phyloP scores from a whole-genome alignment of 805 yeast species.

The Yarrowia alimentaria region DNA sequence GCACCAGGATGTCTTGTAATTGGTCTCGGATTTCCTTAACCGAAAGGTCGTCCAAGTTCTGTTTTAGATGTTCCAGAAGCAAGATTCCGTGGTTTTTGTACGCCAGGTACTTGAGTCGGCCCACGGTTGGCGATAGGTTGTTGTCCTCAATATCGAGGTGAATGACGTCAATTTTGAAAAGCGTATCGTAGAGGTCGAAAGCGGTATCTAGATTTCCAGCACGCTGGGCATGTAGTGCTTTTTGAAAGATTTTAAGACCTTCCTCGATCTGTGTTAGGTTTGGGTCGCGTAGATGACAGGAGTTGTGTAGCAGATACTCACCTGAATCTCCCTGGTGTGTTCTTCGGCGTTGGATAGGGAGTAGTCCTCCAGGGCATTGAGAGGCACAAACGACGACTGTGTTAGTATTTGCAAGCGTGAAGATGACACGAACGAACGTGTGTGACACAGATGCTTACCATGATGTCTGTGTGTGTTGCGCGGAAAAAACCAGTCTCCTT shows the following conservation, averaged over 20 bases:
- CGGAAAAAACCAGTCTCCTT: no score
- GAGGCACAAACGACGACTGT: slow-evolving; percentile 71
- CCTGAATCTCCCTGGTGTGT: slow-evolving; percentile 86
- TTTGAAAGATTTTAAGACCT: slow-evolving; percentile 71
- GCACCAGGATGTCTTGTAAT: slow-evolving; percentile 52
- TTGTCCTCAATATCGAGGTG: slow-evolving; percentile 33
- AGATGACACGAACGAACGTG: no score
- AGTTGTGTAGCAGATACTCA: slow-evolving; percentile 34
- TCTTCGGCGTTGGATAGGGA: slow-evolving; percentile 70
- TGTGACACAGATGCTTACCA: not conserved
- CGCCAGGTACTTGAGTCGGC: slow-evolving; percentile 70
- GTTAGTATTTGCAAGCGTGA: no score
- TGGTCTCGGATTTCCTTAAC: slow-evolving; percentile 38
- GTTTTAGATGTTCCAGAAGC: slow-evolving; percentile 47
- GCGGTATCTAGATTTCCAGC: slow-evolving; percentile 51
- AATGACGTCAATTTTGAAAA: slow-evolving; percentile 70
- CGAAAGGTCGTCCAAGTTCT: slow-evolving; percentile 32
- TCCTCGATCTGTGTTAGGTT: slow-evolving; percentile 54
- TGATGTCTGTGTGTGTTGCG: slow-evolving; percentile 3
- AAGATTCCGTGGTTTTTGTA: slow-evolving; percentile 80
- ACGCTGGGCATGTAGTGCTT: slow-evolving; percentile 65
- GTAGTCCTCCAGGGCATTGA: slow-evolving; percentile 75
- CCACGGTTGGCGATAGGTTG: slow-evolving; percentile 62
- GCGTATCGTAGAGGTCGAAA: slow-evolving; percentile 52
- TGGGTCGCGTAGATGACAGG: not conserved